Evolutionary conservation across 805 yeast genomes (phyloP).

Genomic region (Tetrapisispora iriomotensis): DNA sequence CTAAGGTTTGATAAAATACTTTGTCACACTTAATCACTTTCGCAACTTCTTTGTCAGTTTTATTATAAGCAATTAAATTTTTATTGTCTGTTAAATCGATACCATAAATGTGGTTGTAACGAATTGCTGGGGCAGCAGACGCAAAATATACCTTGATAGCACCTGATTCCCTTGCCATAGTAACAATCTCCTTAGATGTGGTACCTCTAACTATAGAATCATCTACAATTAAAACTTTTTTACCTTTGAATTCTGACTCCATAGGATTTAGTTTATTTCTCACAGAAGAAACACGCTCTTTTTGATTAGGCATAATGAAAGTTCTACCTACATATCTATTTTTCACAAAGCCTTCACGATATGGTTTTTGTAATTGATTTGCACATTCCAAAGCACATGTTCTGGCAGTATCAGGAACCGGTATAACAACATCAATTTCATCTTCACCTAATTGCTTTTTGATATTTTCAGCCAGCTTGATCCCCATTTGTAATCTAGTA

Average conservation of each 20-base stretch:
- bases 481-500: constrained; percentile 90
- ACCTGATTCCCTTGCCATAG: constrained; percentile 98
- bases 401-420: constrained; percentile 98
- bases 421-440: constrained; percentile 86
- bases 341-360: constrained; percentile 94
- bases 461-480: constrained; percentile 70
- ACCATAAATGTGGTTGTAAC: constrained; percentile 93
- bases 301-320: constrained; percentile 96
- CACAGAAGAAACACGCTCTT: constrained; percentile 85
- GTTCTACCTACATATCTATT: constrained; percentile 96
- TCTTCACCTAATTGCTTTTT: constrained; percentile 36
- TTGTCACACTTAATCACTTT: constrained; percentile 77
- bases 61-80: constrained; percentile 82
- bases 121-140: constrained; percentile 96
- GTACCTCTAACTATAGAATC: constrained; percentile 98
- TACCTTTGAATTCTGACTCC: constrained; percentile 81
- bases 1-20: constrained; percentile 78
- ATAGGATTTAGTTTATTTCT: constrained; percentile 93
- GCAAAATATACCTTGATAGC: constrained; percentile 94
- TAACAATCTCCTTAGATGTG: constrained; percentile 89
- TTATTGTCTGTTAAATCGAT: constrained; percentile 93
- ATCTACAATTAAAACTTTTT: constrained; percentile 83
- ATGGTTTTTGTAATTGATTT: constrained; percentile 66
- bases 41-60: constrained; percentile 67
- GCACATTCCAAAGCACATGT: constrained; percentile 92